These are phyloP conservation scores for Sugiyamaella castrensis DNA, from an alignment of 1,139 yeast genomes.

Conservation along the genomic window DNA sequence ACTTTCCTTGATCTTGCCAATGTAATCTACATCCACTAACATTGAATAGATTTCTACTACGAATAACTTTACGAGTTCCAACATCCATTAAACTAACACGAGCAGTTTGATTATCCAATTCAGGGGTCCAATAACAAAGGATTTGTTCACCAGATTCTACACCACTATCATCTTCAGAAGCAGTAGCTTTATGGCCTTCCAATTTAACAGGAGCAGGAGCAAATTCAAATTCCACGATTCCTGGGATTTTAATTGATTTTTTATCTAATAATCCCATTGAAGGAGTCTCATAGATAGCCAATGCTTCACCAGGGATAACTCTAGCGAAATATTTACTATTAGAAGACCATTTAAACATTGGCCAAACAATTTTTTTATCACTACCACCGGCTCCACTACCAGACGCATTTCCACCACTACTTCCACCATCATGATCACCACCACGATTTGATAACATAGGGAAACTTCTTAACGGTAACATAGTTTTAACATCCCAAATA, in stretches of 20 bases:
- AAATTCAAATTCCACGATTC: slow-evolving; percentile 89
- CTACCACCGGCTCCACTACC: slow-evolving; percentile 21
- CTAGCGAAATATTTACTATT: slow-evolving; percentile 96
- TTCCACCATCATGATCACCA: slow-evolving; percentile 20
- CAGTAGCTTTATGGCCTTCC: slow-evolving; percentile 41
- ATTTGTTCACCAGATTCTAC: slow-evolving; percentile 55
- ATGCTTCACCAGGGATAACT: slow-evolving; percentile 81
- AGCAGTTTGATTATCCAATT: slow-evolving; percentile 86
- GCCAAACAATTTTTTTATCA: slow-evolving; percentile 77
- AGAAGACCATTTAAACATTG: slow-evolving; percentile 92
- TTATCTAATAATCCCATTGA: slow-evolving; percentile 78
- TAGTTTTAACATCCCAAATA: slow-evolving; percentile 87
- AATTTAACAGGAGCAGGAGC: slow-evolving; percentile 84
- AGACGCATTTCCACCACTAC: neutral
- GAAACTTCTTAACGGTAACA: slow-evolving; percentile 84
- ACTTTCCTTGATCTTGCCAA: slow-evolving; percentile 91
- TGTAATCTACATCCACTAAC: slow-evolving; percentile 87
- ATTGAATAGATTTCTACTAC: slow-evolving; percentile 92
- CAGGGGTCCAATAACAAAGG: slow-evolving; percentile 96
- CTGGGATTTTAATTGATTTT: slow-evolving; percentile 80
- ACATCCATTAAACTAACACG: slow-evolving; percentile 90
- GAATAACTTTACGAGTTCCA: slow-evolving; percentile 75
- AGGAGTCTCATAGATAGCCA: slow-evolving; percentile 77
- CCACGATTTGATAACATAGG: slow-evolving; percentile 63
- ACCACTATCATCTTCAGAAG: slow-evolving; percentile 31